phyloP scores from a whole-genome alignment of 129 eudicot genomes.

The Logfia minima region DNA sequence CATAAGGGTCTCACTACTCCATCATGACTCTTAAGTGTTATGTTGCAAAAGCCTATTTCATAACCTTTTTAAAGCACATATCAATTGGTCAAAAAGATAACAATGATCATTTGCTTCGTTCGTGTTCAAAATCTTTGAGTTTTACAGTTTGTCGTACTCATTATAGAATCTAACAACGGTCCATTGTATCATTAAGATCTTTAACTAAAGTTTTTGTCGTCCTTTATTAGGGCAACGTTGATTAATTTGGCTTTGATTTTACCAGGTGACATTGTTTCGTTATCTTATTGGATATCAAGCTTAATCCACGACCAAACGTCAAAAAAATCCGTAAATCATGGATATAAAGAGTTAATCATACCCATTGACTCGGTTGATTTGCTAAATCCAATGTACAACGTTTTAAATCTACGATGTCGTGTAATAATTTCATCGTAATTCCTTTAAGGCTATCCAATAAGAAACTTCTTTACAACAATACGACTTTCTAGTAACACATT shows the following conservation, averaged over 20 bases:
- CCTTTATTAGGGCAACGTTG: conserved; percentile 9
- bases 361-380: neutral
- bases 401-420: neutral
- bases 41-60: conserved; percentile 25
- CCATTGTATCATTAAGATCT: conserved; percentile 31
- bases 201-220: conserved; percentile 28
- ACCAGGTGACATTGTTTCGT: neutral
- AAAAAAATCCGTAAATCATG: conserved; percentile 18
- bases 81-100: conserved; percentile 33
- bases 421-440: neutral
- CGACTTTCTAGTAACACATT: neutral
- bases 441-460: neutral
- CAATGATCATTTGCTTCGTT: conserved; percentile 30
- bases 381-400: neutral
- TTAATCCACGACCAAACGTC: conserved; percentile 12
- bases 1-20: conserved; percentile 1
- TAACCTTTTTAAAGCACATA: conserved; percentile 25
- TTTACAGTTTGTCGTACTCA: conserved; percentile 18
- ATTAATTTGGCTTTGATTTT: conserved; percentile 19
- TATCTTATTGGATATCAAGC: neutral
- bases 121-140: conserved; percentile 10
- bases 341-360: conserved; percentile 10
- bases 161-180: conserved; percentile 36
- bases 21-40: conserved; percentile 30
- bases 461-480: neutral